Conservation (phyloP, 257 asterid genomes). For the Nicotiana sylvestris region DNA sequence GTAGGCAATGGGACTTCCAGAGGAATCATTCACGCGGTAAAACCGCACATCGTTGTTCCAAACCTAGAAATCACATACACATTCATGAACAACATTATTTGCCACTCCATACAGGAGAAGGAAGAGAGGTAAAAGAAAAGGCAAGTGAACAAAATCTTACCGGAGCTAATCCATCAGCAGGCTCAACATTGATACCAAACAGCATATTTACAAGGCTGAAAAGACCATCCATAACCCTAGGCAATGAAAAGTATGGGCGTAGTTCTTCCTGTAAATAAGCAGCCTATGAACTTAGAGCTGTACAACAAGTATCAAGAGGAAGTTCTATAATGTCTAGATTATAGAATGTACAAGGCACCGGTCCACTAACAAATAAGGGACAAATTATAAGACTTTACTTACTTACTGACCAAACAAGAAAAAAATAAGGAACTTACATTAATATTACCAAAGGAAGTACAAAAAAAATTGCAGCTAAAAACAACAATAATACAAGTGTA, state of each 20-base stretch:
- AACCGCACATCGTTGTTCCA: conserved; percentile 90
- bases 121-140: conserved; percentile 6
- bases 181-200: conserved; percentile 64
- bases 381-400: background rate
- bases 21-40: conserved; percentile 74
- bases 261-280: conserved; percentile 73
- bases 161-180: conserved; percentile 88
- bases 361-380: background rate
- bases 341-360: background rate
- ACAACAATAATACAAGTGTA: background rate
- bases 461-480: background rate
- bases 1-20: conserved; percentile 76
- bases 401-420: background rate
- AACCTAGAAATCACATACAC: conserved; percentile 42
- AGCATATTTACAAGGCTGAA: conserved; percentile 76
- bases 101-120: background rate
- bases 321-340: background rate
- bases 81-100: conserved; percentile 14
- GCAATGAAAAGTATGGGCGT: conserved; percentile 95
- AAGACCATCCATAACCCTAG: conserved; percentile 96
- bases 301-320: background rate
- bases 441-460: background rate
- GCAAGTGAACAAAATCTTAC: conserved; percentile 36
- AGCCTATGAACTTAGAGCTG: conserved; percentile 13
- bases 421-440: background rate